These are phyloP conservation scores for Penicillium silybi DNA, from an alignment of 495 filamentous ascomycete species.

Conservation along the genomic window DNA sequence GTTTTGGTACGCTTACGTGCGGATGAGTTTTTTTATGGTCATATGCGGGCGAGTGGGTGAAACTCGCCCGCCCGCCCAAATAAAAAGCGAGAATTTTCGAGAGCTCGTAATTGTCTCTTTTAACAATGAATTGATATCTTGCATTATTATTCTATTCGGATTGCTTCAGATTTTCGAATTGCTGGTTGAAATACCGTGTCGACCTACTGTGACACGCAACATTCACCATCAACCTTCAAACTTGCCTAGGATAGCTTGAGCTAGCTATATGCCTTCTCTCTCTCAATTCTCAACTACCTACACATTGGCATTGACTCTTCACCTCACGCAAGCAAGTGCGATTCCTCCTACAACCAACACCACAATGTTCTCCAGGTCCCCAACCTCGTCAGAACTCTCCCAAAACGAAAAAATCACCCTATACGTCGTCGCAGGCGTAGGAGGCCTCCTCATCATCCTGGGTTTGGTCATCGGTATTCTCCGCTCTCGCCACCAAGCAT, in stretches of 20 bases:
- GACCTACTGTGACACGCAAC: neutral
- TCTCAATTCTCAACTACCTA: neutral
- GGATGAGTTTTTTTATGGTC: neutral
- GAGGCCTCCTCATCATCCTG: neutral
- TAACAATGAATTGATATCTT: neutral
- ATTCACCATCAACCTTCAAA: neutral
- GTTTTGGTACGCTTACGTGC: neutral
- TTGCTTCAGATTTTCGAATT: neutral
- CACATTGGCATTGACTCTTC: neutral
- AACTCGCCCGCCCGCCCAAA: neutral
- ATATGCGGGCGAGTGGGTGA: neutral
- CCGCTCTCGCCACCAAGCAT: neutral
- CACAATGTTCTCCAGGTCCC: neutral
- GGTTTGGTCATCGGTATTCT: neutral
- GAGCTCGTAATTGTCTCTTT: neutral
- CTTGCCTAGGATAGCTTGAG: neutral
- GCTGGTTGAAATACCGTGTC: neutral
- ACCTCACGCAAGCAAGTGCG: neutral
- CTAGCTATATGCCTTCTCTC: neutral
- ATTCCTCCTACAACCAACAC: neutral
- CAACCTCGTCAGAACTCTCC: neutral
- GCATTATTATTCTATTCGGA: neutral
- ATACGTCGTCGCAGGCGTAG: conserved; percentile 4
- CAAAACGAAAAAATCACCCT: conserved; percentile 7
- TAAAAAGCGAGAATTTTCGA: neutral